Percentiles rank a stretch among this genome's conserved stretches.
Evolutionary conservation across 495 filamentous ascomycete genomes (phyloP).

Genomic region (Arthonia radiata): DNA sequence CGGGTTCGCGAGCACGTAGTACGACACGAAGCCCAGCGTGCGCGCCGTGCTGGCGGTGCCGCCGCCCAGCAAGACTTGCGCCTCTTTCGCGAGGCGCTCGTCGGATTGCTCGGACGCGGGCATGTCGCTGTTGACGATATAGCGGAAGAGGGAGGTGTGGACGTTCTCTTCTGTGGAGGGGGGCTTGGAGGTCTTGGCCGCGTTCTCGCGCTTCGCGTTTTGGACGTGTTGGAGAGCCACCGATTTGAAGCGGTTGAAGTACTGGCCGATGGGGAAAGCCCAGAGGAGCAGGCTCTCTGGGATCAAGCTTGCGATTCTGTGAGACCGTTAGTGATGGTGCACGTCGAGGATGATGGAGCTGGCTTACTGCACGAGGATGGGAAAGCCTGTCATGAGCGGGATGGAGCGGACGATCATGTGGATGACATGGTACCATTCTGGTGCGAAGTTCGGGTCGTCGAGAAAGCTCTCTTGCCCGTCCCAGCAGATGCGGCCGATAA

Average conservation of each 20-base stretch:
- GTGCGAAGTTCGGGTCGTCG: conserved; percentile 4
- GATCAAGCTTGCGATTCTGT: no score
- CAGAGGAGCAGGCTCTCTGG: no score
- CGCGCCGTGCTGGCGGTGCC: conserved; percentile 11
- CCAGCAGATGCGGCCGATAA: conserved; percentile 6
- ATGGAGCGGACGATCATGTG: no score
- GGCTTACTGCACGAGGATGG: no score
- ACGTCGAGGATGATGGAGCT: no score
- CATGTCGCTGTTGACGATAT: conserved; percentile 11
- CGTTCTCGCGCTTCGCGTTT: conserved; percentile 3
- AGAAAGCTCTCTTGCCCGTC: conserved; percentile 4
- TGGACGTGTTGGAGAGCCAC: no score
- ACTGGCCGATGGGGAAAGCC: no score
- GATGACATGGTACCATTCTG: conserved; percentile 6
- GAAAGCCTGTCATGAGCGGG: no score
- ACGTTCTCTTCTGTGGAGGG: no score
- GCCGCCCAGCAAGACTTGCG: conserved; percentile 8
- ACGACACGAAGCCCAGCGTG: conserved; percentile 9
- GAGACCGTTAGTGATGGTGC: no score
- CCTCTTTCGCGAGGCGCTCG: conserved; percentile 11
- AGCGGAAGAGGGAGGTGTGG: conserved; percentile 11
- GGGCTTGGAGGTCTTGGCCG: conserved; percentile 1
- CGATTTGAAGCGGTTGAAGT: no score
- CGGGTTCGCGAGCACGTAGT: conserved; percentile 10
- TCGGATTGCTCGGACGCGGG: conserved; percentile 10